Conservation (phyloP, 2,329 filamentous ascomycete genomes). For the Epichloe sylvatica region DNA sequence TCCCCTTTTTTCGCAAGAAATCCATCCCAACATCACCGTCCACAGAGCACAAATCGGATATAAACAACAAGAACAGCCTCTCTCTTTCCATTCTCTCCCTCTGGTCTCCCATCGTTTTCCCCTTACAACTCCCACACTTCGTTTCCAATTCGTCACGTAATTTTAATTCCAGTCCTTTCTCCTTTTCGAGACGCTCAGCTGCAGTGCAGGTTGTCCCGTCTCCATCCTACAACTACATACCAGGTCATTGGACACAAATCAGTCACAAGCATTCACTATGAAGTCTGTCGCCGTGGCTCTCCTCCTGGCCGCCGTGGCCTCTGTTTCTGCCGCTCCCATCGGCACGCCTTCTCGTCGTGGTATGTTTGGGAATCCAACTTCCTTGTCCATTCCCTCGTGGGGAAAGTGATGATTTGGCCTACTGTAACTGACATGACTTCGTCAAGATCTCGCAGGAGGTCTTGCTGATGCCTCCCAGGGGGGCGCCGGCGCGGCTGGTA, state of each 20-base stretch:
- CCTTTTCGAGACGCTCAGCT: not conserved
- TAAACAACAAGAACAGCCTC: not conserved
- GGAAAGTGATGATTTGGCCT: too few relatives aligned
- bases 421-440: too few relatives aligned
- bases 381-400: too few relatives aligned
- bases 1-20: not conserved
- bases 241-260: too few relatives aligned
- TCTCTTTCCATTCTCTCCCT: not conserved
- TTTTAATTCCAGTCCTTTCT: not conserved
- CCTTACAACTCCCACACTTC: too few relatives aligned
- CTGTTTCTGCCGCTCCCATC: conserved; percentile 1
- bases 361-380: not conserved
- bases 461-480: not conserved
- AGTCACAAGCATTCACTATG: not conserved
- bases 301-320: not conserved
- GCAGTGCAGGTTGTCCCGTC: not conserved
- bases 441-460: not conserved
- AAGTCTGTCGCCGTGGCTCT: conserved; percentile 1
- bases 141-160: not conserved
- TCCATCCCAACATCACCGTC: not conserved
- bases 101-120: not conserved
- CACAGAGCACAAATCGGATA: not conserved
- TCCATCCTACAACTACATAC: too few relatives aligned
- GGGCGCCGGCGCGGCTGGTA: not conserved
- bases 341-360: not conserved